Evolutionary conservation across 345 rosid species (phyloP), one percentile per base, ranked within the genome.

Genomic region (Eucalyptus cladocalyx): DNA sequence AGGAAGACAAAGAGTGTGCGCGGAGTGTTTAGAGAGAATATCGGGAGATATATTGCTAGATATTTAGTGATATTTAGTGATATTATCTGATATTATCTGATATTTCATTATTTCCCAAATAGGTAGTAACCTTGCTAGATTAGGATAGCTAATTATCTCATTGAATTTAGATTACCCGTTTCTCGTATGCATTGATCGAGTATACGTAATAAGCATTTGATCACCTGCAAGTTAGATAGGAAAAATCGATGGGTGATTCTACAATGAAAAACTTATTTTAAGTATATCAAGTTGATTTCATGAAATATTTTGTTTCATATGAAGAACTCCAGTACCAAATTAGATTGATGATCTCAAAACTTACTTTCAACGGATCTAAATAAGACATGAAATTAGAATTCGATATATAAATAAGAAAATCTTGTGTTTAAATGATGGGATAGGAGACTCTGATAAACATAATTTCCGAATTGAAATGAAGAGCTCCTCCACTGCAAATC

Each of bases 291-390:
- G 13, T 69, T 13, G 7, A 7, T 72, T 23, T 37, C 28, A 10
- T 72, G 2, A 37, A 17, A 37, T 72, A 72, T 10, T 72, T 37
- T 4, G 3, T 3, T 28, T 1, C 18, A 4, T 60, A 1, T 6
- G 5, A 3, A 12, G 0, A 62, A 62, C 16, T 28, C 4, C 3
- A n/a, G 11, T 4, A 65, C 5, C 5, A 3, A 65, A n/a, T n/a
- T 65, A 65, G 76, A 65, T 2, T 4, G 19, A 65, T n/a, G 11
- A n/a, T 11, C 5, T 32, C 11, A 7, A n/a, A n/a, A 15, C 6
- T 65, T n/a, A 16, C 76, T 65, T 65, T 65, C 40, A 8, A 16
- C 6, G 1, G 1, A 65, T 65, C 15, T 65, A 65, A n/a, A n/a
- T 15, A 32, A n/a, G 21, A 65, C 21, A 15, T 2, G 76, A 65